phyloP scores from a whole-genome alignment of 2,329 filamentous ascomycete genomes.

The Fusarium anguioides region DNA sequence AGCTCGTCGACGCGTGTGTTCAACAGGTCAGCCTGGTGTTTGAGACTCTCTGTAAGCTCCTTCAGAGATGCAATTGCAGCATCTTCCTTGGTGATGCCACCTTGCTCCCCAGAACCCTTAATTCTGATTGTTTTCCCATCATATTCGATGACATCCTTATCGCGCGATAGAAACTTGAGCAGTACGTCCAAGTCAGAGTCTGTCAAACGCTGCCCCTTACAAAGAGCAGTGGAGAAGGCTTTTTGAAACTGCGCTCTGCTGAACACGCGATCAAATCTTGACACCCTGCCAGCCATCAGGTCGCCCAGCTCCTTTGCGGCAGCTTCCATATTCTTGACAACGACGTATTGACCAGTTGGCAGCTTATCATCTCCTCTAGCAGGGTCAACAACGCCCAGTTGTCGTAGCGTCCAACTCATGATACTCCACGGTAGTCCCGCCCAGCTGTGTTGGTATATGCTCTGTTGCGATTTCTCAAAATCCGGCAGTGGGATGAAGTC shows the following conservation, averaged over 20 bases:
- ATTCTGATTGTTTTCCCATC: constrained; percentile 82
- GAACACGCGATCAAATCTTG: constrained; percentile 74
- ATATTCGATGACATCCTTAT: constrained; percentile 68
- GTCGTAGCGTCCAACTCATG: constrained; percentile 78
- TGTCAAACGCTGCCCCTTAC: constrained; percentile 63
- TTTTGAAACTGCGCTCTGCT: constrained; percentile 72
- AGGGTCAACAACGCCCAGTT: constrained; percentile 70
- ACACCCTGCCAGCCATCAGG: constrained; percentile 54
- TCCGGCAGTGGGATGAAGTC: constrained; percentile 77
- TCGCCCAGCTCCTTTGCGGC: constrained; percentile 66
- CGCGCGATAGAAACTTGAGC: constrained; percentile 75
- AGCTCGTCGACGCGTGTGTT: constrained; percentile 74
- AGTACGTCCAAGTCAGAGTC: constrained; percentile 75
- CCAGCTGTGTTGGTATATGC: constrained; percentile 78
- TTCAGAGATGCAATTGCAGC: constrained; percentile 85
- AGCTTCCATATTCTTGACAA: constrained; percentile 71
- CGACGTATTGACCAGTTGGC: constrained; percentile 71
- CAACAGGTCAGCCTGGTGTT: constrained; percentile 76
- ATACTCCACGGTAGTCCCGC: constrained; percentile 75
- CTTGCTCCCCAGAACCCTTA: constrained; percentile 62
- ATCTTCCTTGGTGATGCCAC: constrained; percentile 79
- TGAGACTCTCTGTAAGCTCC: constrained; percentile 78
- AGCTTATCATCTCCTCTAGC: constrained; percentile 64
- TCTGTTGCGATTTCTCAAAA: constrained; percentile 74
- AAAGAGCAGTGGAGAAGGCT: constrained; percentile 65